Evolutionary conservation across 1,284 basidiomycete genomes (phyloP).

Genomic region (Trichosporon sp.): DNA sequence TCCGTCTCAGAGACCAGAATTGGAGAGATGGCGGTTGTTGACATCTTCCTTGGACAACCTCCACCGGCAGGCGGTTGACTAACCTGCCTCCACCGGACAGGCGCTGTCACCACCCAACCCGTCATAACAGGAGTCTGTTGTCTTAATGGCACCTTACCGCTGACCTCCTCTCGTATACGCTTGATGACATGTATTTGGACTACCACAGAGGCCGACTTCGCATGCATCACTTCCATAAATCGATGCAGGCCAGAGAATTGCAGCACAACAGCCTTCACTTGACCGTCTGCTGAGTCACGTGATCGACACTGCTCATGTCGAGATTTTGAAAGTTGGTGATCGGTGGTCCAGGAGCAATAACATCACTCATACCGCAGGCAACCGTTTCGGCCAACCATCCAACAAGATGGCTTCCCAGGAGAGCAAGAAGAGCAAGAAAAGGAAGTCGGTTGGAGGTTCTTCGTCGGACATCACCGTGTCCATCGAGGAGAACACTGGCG

Average conservation of each 20-base stretch:
- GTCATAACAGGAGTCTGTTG: too few relatives aligned
- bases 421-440: slow-evolving; percentile 29
- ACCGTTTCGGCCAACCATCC: not conserved
- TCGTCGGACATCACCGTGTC: slow-evolving; percentile 17
- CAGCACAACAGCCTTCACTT: too few relatives aligned
- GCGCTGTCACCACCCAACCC: not conserved
- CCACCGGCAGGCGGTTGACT: not conserved
- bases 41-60: not conserved
- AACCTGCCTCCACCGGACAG: not conserved
- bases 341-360: not conserved
- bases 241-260: too few relatives aligned
- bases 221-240: too few relatives aligned
- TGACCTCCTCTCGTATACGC: too few relatives aligned
- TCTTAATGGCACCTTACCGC: too few relatives aligned
- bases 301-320: not conserved
- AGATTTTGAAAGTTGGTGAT: slow-evolving; percentile 1
- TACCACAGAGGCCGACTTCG: too few relatives aligned
- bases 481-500: slow-evolving; percentile 48
- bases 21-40: not conserved
- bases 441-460: slow-evolving; percentile 27
- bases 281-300: not conserved
- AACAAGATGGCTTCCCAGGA: slow-evolving; percentile 13
- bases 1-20: not conserved
- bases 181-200: too few relatives aligned
- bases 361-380: not conserved